Evolutionary conservation across 139 green algal species (phyloP), one percentile per base, ranked within the genome.

Genomic region (Pleodorina starrii): DNA sequence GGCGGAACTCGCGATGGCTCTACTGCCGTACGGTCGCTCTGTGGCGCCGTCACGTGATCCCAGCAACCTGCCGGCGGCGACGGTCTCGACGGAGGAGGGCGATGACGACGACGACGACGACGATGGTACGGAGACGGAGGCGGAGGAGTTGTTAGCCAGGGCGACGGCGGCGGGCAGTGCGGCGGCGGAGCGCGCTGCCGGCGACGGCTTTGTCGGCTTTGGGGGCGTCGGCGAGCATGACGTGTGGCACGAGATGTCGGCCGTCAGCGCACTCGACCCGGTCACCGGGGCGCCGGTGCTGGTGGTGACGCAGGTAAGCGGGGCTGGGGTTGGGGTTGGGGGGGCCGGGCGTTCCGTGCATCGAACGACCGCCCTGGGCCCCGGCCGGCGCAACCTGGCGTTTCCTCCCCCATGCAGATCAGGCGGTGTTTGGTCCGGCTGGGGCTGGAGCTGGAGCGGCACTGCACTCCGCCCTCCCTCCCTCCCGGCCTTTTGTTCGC

Each of bases 221-320:
- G 29, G n/a, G 5, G 75, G 46, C 1, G 72, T 40, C 29, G 75
- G 46, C 1, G 72, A 48, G 43, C 40, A 51, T 35, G 79, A 86
- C 17, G 38, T 75, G 43, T 87, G 81, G 81, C 81, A 87, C 44
- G 42, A 87, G 43, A 32, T 78, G 6, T 77, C 81, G 0, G 81
- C 60, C 4, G 81, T 87, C 35, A 48, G 60, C 16, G 81, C 81
- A 0, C 16, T 66, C 60, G 81, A 87, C 60, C 81, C 81, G 16
- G 43, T 78, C 29, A 87, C 42, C 1, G 81, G 81, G 29, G 19
- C 48, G 2, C 7, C 43, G n/a, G 81, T 87, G 42, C 9, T 87
- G 2, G 59, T 87, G 36, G 29, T 87, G 14, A 87, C 81, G n/a
- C 81, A 87, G 81, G 81, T 87, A 59, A 1, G 74, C 54, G 54